Percentiles rank a stretch among this genome's conserved stretches.
These are phyloP conservation scores for Epichloe typhina DNA, from an alignment of 2,329 filamentous ascomycete genomes.

Conservation along the genomic window DNA sequence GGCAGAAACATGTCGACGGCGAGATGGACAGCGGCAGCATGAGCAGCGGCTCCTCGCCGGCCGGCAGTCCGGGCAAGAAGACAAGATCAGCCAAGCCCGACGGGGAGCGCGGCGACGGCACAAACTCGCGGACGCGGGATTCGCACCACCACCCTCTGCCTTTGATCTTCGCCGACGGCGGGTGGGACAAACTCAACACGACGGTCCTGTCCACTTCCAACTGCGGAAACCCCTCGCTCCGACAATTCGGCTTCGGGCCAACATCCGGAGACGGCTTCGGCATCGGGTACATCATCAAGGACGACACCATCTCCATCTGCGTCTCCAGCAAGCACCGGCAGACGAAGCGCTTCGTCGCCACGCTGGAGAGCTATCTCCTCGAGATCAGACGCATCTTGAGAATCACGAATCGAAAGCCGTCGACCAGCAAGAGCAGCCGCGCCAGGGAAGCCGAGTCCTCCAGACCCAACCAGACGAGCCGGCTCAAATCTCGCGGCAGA, in stretches of 20 bases:
- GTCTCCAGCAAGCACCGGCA: slow-evolving; percentile 89
- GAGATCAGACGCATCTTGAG: slow-evolving; percentile 79
- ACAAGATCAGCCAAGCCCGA: slow-evolving; percentile 15
- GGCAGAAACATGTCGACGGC: slow-evolving; percentile 78
- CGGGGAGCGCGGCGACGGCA: slow-evolving; percentile 40
- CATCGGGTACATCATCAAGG: slow-evolving; percentile 97
- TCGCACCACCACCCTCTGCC: slow-evolving; percentile 43
- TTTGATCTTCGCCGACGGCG: slow-evolving; percentile 69
- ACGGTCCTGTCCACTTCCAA: slow-evolving; percentile 96
- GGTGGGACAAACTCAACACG: slow-evolving; percentile 91
- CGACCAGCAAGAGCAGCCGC: slow-evolving; percentile 30
- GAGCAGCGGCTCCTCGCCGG: slow-evolving; percentile 41
- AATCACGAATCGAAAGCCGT: slow-evolving; percentile 42
- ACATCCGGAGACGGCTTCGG: slow-evolving; percentile 90
- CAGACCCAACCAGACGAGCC: slow-evolving; percentile 25
- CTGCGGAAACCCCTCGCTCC: slow-evolving; percentile 87
- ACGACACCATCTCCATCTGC: slow-evolving; percentile 66
- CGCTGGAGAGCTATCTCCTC: slow-evolving; percentile 77
- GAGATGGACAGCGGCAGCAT: slow-evolving; percentile 34
- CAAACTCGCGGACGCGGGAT: slow-evolving; percentile 33
- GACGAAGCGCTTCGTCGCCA: slow-evolving; percentile 79
- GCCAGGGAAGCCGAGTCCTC: slow-evolving; percentile 39
- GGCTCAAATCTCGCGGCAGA: slow-evolving; percentile 59
- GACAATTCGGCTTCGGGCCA: slow-evolving; percentile 93
- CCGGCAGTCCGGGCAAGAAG: slow-evolving; percentile 40